Evolutionary conservation across 352 stramenopile species (phyloP), one percentile per base, ranked within the genome.

Genomic region (Pythium scleroteichum): DNA sequence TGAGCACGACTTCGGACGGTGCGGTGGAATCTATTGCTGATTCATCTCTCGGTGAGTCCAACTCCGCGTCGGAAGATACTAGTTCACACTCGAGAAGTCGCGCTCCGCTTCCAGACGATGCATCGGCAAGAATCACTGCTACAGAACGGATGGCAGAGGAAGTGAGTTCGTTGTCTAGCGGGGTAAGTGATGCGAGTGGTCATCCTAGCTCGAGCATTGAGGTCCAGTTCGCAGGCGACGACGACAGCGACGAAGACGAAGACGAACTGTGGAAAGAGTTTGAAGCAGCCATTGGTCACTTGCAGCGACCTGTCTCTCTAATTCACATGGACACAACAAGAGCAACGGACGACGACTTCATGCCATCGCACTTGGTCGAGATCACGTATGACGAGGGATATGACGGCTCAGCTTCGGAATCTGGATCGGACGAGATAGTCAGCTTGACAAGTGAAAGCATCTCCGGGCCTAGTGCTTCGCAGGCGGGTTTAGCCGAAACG

Each of bases 341-440:
- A 5, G 29, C 29, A 10, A 10, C 29, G 29, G 5, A 10, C 5
- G 29, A 35, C 29, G 29, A 35, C 5, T 10, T 35, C 29, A n/a
- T n/a, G n/a, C n/a, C n/a, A n/a, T n/a, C n/a, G n/a, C n/a, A n/a
- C n/a, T n/a, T n/a, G n/a, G n/a, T n/a, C n/a, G n/a, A n/a, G n/a
- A n/a, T n/a, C n/a, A n/a, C n/a, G n/a, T n/a, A 44, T 7, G 59
- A 66, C 19, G 59, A 66, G 17, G 59, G 35, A 12, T 66, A 66
- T 44, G 50, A 66, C 13, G 59, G 40, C 29, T 66, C 59, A 1
- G 53, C 12, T 26, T 61, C 53, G 1, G 53, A 52, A 19, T 24
- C 3, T 8, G 53, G 19, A 16, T 60, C 41, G 1, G 49, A n/a
- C n/a, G n/a, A n/a, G n/a, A n/a, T n/a, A n/a, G n/a, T n/a, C n/a